Conservation (phyloP, 129 eudicot species). For the Centaurea solstitialis region DNA sequence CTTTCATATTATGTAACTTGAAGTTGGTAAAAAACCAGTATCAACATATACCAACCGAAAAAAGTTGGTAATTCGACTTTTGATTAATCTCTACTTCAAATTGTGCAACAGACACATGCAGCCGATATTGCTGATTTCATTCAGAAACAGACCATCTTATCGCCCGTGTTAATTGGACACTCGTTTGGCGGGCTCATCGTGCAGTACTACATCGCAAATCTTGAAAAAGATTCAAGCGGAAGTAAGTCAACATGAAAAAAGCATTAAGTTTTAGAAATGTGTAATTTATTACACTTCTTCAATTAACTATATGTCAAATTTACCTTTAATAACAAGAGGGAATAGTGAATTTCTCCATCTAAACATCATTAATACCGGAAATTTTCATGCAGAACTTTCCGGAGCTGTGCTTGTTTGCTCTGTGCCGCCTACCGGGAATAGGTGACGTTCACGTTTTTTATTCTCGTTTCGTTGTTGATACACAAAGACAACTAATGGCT, state of each 20-base stretch:
- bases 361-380: constrained; percentile 16
- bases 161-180: constrained; percentile 84
- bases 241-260: background rate
- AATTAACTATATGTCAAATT: background rate
- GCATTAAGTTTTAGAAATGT: background rate
- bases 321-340: background rate
- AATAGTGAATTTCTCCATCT: background rate
- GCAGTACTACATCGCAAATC: constrained; percentile 67
- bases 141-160: constrained; percentile 43
- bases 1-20: background rate
- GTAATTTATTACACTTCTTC: background rate
- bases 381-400: constrained; percentile 47
- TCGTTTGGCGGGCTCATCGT: constrained; percentile 96
- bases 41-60: background rate
- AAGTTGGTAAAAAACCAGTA: background rate
- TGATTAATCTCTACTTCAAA: constrained; percentile 1
- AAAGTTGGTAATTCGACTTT: background rate
- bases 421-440: constrained; percentile 89
- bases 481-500: constrained; percentile 20
- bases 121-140: constrained; percentile 76
- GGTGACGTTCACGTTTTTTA: constrained; percentile 42
- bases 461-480: constrained; percentile 6
- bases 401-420: constrained; percentile 93
- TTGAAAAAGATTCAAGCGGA: constrained; percentile 21
- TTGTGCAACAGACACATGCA: constrained; percentile 79